Evolutionary conservation across 2,329 filamentous ascomycete genomes (phyloP), one percentile per base, ranked within the genome.

Genomic region (Tricladium varicosporioides): DNA sequence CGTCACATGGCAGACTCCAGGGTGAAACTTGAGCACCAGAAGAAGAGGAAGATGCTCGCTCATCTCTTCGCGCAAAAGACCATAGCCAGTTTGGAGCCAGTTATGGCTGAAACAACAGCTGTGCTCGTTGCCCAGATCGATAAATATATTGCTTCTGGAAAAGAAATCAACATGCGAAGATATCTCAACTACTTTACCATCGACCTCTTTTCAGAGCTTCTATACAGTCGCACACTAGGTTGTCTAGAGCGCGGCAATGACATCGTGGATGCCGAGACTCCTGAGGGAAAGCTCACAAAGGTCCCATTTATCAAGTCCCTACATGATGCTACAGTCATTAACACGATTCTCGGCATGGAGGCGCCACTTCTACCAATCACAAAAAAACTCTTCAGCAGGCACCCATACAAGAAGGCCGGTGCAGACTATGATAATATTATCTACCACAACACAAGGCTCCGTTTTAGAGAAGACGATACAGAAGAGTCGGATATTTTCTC

Each of bases 401-500:
- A 64, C 44, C 58, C 60, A 16, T 63, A 62, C 54, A 60, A 57
- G 33, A 60, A 57, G 19, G 53, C 51, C 4, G 61, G 63, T 5
- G 50, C 61, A 10, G 42, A 59, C 31, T 65, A 56, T 32, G 62
- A 62, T 8, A 58, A 64, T 42, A 65, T 66, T 40, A 48, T 66
- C 46, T 63, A 59, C 40, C 58, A 66, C 58, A 64, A 64, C 50
- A 62, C 60, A 13, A 53, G 45, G 49, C 13, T 15, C 14, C 13
- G 43, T 15, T 18, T 46, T 4, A n/a, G 15, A 59, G 51, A 40
- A 48, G 54, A n/a, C 43, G 53, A 59, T 18, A 19, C 42, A 19
- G 54, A 82, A 0, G 76, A 80, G 47, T 18, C 40, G 46, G 82
- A 85, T 63, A 82, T 85, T 68, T 83, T 85, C 71, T 73, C 78